phyloP scores from a whole-genome alignment of 75 land plant species.

The Larix kaempferi region DNA sequence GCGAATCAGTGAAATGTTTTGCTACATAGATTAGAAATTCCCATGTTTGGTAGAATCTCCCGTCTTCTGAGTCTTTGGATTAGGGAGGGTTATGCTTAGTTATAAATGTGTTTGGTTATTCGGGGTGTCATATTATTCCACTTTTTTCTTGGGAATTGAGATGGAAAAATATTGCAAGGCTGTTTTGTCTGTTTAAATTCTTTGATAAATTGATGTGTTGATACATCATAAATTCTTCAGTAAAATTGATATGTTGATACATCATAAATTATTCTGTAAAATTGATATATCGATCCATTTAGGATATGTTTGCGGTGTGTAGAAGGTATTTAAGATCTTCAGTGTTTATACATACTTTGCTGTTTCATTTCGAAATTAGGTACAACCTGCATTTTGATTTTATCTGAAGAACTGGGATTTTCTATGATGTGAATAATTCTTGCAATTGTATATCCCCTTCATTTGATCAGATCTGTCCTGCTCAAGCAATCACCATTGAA shows the following conservation, averaged over 20 bases:
- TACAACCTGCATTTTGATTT: neutral
- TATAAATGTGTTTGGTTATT: neutral
- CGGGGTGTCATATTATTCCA: too few species aligned
- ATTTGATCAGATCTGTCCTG: constrained; percentile 81
- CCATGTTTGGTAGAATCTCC: neutral
- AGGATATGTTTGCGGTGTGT: too few species aligned
- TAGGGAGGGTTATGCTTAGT: neutral
- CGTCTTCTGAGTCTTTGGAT: neutral
- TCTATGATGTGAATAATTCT: neutral
- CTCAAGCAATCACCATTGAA: constrained; percentile 99
- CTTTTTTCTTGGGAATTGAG: neutral
- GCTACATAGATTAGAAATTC: neutral
- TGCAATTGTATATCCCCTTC: neutral
- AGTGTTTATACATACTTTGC: constrained; percentile 6
- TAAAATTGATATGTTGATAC: neutral
- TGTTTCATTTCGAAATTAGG: neutral
- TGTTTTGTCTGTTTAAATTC: neutral
- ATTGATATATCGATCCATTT: too few species aligned
- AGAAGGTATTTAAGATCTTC: too few species aligned
- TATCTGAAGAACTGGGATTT: neutral
- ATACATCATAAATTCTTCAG: too few species aligned
- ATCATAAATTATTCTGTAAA: too few species aligned
- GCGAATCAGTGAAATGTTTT: neutral
- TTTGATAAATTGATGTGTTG: neutral
- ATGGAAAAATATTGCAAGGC: neutral